Evolutionary conservation across 1,139 yeast species (phyloP), one percentile per base, ranked within the genome.

Genomic region (Magnusiomyces starmeri): DNA sequence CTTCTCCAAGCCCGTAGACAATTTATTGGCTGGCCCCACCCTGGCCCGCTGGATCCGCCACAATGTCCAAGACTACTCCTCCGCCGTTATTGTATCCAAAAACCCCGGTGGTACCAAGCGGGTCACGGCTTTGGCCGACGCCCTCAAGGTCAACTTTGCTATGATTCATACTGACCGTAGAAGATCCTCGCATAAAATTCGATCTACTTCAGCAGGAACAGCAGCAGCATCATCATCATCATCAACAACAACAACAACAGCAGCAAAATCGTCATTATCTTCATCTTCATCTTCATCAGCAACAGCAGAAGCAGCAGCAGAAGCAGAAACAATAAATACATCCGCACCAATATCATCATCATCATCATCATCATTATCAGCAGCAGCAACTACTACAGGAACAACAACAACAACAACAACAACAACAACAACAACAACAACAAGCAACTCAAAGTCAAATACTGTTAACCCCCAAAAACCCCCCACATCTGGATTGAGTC

Each of bases 101-200:
- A 92, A 94, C 70, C 97, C 99, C 25, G 98, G 98, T 58, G 99
- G 98, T 49, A 90, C 98, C 24, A 94, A 94, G 68, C 79, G 98
- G 60, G 99, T 92, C 51, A 94, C 99, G 34, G 94, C 97, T 2
- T 75, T 94, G 64, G 98, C 98, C 9, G 99, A 94, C 70, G 82
- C 94, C 32, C 77, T 94, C 62, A 92, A 92, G 70, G 88, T 92
- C 60, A 89, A 92, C 69, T 94, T 94, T 65, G 99, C 98, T 56
- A 92, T 94, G 97, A 92, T 94, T 61, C 97, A 94, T 68, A 92
- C 98, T 32, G 98, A 92, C 70, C 82, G 97, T 67, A 84, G 97
- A 70, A 83, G 98, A 70, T 81, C 83, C 47, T 83, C 83, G 63
- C 95, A 85, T 69, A 76, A 42, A 20, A 32, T 32, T 18, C 29